Conservation (phyloP, 1,139 yeast species). For the Scheffersomyces illinoinensis region DNA sequence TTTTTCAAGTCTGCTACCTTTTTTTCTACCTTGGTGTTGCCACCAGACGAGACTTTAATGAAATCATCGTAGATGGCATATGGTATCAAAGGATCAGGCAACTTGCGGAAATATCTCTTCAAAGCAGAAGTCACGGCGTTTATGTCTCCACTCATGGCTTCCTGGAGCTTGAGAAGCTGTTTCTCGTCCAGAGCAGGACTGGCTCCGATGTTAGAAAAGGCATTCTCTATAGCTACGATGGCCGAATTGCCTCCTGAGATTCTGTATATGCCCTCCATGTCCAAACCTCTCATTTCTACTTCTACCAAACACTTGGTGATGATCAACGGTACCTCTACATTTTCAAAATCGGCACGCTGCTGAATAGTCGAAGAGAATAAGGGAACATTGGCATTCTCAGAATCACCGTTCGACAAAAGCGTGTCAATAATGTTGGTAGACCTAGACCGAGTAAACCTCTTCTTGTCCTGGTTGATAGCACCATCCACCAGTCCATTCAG, state of each 20-base stretch:
- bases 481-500: neutral
- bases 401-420: slow-evolving; percentile 20
- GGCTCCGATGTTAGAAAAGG: slow-evolving; percentile 36
- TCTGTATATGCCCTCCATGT: slow-evolving; percentile 84
- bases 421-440: slow-evolving; percentile 51
- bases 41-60: slow-evolving; percentile 42
- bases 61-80: slow-evolving; percentile 66
- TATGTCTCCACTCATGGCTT: slow-evolving; percentile 64
- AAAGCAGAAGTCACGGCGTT: slow-evolving; percentile 85
- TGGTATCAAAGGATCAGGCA: slow-evolving; percentile 85
- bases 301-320: slow-evolving; percentile 73
- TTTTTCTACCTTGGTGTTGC: slow-evolving; percentile 34
- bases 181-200: slow-evolving; percentile 33
- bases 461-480: slow-evolving; percentile 6
- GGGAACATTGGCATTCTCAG: slow-evolving; percentile 19
- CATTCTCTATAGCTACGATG: slow-evolving; percentile 56
- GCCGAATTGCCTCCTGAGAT: slow-evolving; percentile 88
- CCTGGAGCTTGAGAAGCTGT: slow-evolving; percentile 42
- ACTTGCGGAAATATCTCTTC: slow-evolving; percentile 79
- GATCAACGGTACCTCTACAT: slow-evolving; percentile 64
- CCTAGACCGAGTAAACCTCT: slow-evolving; percentile 40
- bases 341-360: slow-evolving; percentile 61
- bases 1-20: slow-evolving; percentile 29
- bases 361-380: slow-evolving; percentile 55
- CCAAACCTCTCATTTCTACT: slow-evolving; percentile 73